A percentile compares a stretch with the other conserved stretches of the same genome.
These are phyloP conservation scores for Penicillium frequentans DNA, from an alignment of 2,329 filamentous ascomycete genomes.

Conservation along the genomic window DNA sequence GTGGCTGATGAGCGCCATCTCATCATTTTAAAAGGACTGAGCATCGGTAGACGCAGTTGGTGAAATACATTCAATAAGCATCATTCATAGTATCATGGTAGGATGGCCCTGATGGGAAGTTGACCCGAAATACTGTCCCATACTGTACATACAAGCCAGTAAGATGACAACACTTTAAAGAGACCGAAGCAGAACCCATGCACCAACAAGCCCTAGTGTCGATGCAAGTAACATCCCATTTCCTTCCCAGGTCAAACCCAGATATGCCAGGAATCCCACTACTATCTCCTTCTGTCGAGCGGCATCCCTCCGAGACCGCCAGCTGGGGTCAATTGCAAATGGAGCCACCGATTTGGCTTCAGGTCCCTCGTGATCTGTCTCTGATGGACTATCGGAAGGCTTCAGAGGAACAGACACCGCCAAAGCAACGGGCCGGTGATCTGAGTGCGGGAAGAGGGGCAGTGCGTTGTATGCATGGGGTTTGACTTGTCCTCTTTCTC, in stretches of 20 bases:
- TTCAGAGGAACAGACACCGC: constrained; percentile 65
- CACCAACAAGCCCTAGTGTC: constrained; percentile 38
- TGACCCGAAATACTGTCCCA: background rate
- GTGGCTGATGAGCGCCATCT: background rate
- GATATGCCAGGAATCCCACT: constrained; percentile 59
- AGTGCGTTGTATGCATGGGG: constrained; percentile 69
- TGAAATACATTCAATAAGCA: background rate
- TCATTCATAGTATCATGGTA: background rate
- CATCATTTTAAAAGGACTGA: background rate
- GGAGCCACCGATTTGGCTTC: constrained; percentile 51
- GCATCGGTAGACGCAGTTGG: background rate
- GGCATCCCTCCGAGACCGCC: constrained; percentile 53
- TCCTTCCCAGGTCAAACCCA: constrained; percentile 51
- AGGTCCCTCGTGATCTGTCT: constrained; percentile 25
- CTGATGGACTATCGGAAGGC: constrained; percentile 33
- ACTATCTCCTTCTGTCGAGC: constrained; percentile 61
- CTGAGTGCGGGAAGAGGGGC: constrained; percentile 76
- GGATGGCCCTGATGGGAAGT: background rate
- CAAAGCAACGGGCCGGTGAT: constrained; percentile 82
- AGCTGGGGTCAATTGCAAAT: constrained; percentile 58
- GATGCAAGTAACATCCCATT: constrained; percentile 43
- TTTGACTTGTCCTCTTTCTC: constrained; percentile 44
- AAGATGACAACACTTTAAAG: constrained; percentile 25
- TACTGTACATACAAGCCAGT: background rate
- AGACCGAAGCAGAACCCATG: constrained; percentile 44